A percentile compares a stretch with the other conserved stretches of the same genome.
These are phyloP conservation scores for Tulasnella sp. DNA, from an alignment of 768 basidiomycete genomes.

Conservation along the genomic window DNA sequence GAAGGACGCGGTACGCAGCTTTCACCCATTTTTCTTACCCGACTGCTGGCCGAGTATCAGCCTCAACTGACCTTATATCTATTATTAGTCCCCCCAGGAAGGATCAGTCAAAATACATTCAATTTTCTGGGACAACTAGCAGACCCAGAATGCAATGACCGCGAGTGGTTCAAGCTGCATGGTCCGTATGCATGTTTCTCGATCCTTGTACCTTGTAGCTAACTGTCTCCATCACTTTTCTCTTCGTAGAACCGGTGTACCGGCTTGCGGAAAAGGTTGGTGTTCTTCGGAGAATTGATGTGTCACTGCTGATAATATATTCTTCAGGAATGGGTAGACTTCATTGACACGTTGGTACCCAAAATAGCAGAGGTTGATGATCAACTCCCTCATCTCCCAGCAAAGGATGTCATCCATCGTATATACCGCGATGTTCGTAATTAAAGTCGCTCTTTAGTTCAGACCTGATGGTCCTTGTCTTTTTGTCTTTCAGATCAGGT, in stretches of 20 bases:
- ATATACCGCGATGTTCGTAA: constrained; percentile 76
- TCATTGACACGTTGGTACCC: constrained; percentile 58
- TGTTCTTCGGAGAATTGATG: background rate
- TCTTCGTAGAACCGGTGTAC: constrained; percentile 53
- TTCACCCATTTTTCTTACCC: constrained; percentile 13
- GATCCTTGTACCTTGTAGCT: background rate
- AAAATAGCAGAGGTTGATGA: constrained; percentile 55
- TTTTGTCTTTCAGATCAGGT: constrained; percentile 47
- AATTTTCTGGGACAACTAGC: constrained; percentile 58
- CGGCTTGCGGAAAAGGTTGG: constrained; percentile 54
- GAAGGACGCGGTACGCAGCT: constrained; percentile 53
- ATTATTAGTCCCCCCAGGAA: constrained; percentile 59
- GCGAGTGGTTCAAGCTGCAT: constrained; percentile 78
- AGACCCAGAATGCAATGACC: constrained; percentile 69
- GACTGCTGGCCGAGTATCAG: background rate
- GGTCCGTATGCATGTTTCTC: constrained; percentile 30
- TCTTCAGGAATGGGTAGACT: constrained; percentile 64
- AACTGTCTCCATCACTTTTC: background rate
- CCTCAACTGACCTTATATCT: background rate
- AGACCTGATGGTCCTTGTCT: background rate
- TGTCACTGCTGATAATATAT: background rate
- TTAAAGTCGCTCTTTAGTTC: background rate
- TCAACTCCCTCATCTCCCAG: constrained; percentile 76
- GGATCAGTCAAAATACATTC: constrained; percentile 74
- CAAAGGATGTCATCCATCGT: constrained; percentile 82